Evolutionary conservation across 495 filamentous ascomycete genomes (phyloP).

Genomic region (Trichoderma asperelloides): DNA sequence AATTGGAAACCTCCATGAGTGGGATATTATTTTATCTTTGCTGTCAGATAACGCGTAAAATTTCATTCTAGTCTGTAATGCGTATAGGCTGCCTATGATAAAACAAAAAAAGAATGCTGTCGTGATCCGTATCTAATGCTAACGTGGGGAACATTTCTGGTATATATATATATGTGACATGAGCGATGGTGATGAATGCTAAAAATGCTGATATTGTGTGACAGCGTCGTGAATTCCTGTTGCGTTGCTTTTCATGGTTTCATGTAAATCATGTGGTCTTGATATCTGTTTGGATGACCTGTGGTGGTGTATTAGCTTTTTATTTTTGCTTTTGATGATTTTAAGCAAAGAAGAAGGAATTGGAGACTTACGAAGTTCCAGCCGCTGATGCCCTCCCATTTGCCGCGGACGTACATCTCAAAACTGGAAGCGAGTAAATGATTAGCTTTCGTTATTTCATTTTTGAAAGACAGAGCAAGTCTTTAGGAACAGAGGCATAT

Average conservation of each 20-base stretch:
- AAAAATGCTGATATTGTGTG: too few species aligned
- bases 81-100: background rate
- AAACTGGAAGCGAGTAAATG: background rate
- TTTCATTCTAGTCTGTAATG: background rate
- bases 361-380: background rate
- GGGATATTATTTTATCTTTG: background rate
- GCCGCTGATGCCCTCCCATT: background rate
- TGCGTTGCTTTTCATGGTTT: background rate
- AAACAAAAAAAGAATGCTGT: background rate
- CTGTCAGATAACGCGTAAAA: background rate
- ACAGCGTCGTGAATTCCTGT: too few species aligned
- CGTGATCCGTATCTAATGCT: constrained; percentile 2
- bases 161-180: background rate
- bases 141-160: background rate
- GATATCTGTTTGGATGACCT: constrained; percentile 5
- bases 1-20: background rate
- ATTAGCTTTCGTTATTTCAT: background rate
- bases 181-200: too few species aligned
- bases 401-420: background rate
- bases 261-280: background rate
- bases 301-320: background rate
- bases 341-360: background rate
- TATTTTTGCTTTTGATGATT: background rate
- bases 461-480: background rate
- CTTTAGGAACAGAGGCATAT: background rate